A percentile compares a stretch with the other conserved stretches of the same genome.
phyloP scores from a whole-genome alignment of 2,329 filamentous ascomycete species.

The Fonsecaea nubica region DNA sequence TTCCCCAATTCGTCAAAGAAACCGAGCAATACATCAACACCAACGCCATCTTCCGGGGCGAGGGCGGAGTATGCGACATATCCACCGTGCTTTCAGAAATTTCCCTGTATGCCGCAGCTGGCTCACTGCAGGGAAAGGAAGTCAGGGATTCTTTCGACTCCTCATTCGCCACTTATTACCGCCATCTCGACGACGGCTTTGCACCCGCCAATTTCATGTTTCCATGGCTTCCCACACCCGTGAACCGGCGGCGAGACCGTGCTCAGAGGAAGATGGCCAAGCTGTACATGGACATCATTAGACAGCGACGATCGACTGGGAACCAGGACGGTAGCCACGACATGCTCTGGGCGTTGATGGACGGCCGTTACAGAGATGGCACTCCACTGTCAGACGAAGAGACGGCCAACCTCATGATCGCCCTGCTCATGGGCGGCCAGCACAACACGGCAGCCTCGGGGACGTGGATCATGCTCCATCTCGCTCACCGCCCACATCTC shows the following conservation, averaged over 20 bases:
- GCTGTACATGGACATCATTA: conserved; percentile 82
- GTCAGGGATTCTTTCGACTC: conserved; percentile 81
- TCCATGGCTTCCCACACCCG: conserved; percentile 86
- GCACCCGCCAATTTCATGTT: conserved; percentile 88
- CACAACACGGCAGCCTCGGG: conserved; percentile 85
- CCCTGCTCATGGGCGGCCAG: conserved; percentile 88
- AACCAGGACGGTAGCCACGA: conserved; percentile 66
- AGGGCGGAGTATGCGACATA: conserved; percentile 73
- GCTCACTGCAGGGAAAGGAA: conserved; percentile 82
- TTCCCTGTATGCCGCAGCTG: conserved; percentile 87
- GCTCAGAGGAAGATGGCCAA: conserved; percentile 82
- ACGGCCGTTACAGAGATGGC: conserved; percentile 82
- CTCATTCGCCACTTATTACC: conserved; percentile 80
- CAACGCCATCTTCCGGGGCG: conserved; percentile 69
- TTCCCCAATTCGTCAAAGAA: conserved; percentile 78
- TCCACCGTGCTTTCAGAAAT: conserved; percentile 80
- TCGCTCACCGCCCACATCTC: conserved; percentile 79
- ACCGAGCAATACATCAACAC: conserved; percentile 75
- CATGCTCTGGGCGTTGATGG: conserved; percentile 92
- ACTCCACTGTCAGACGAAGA: conserved; percentile 79
- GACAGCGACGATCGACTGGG: conserved; percentile 67
- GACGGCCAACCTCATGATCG: conserved; percentile 93
- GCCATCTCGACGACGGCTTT: conserved; percentile 90
- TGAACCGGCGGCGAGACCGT: conserved; percentile 80
- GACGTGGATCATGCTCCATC: conserved; percentile 82